Base-by-base conservation (phyloP, 1,284 basidiomycete genomes). In the Ganoderma lucidum region DNA sequence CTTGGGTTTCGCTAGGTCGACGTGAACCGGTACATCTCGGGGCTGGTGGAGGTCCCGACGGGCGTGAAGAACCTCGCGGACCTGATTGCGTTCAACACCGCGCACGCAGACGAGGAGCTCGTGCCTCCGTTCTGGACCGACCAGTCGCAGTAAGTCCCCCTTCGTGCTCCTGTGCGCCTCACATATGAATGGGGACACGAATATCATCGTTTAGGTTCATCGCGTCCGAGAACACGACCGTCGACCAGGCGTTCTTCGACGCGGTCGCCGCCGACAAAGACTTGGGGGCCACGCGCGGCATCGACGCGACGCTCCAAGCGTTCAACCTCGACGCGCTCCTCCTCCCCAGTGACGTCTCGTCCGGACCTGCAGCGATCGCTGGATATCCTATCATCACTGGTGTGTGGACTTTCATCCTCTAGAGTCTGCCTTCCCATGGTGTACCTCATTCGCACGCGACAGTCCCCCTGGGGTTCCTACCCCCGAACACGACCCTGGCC, bases 381-480 rank as follows among this genome's bases (percentile, higher is more conserved):
- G 88, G 88, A 6, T 90, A 90, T 74, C 88, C 88, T 1, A 86
- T 89, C 63, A 80, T 89, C 14, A 88, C 88, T 6, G 86, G 87
- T 85, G 61, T 63, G 76, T 51, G 23, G 23, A 23, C 23, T 23
- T 23, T 23, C 23, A 23, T 23, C 23, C 23, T 23, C 23, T 23
- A 23, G 23, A 23, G 23, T 23, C 23, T 23, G 23, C 23, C 23
- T 23, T 23, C 23, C 23, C 23, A 23, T 23, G 23, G 23, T 35
- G 35, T 8, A 35, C 6, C 17, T 64, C 59, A 6, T 44, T 32
- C 19, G 5, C 6, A 10, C 14, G 19, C 19, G 15, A 19, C 68
- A 85, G 88, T 90, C 17, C 89, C 89, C 4, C 81, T 91, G 0
- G 88, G 88, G 0, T 91, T 90, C 79, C 87, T 85, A 70, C 88